Base-by-base conservation (phyloP, 2,329 filamentous ascomycete genomes). In the Xylariaceae sp. region DNA sequence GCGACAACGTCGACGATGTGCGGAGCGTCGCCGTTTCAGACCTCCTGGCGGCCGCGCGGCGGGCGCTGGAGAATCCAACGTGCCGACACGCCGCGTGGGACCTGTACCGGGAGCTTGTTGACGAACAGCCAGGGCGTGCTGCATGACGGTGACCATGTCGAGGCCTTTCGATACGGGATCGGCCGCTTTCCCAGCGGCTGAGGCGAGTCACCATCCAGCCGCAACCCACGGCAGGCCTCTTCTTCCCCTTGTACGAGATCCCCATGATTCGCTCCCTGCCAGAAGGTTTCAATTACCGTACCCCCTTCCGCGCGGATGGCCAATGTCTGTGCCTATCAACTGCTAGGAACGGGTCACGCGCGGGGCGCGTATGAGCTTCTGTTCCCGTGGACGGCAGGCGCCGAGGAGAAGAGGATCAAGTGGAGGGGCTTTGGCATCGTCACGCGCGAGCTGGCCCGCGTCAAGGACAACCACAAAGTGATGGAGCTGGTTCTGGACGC, bases 211-310 rank as follows among this genome's bases (percentile, higher is more conserved):
- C 49, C 0, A 36, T 68, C 10, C 65, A 64, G 3, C 57, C 56
- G 5, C 57, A 59, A 2, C 47, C 59, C 1, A 63, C 67, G 39
- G 59, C 59, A 0, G 44, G 48, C 27, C 36, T 56, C 0, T 53
- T 56, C n/a, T 31, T 36, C 1, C 64, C 63, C 1, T 36, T 55
- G 0, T 66, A 67, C 31, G 39, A 59, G 14, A 67, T 64, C 0
- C 64, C 64, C 1, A 61, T 60, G 45, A 60, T 64, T 19, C 59
- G 61, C 5, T 50, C 53, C 3, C 55, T 67, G 10, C 60, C 61
- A 0, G 29, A 37, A 2, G 57, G 58, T 4, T 62, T 67, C 23
- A 57, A 57, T 16, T 64, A 66, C 36, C 56, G 57, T 1, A 43
- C 60, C 8, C 21, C n/a, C 21, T 23, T 23, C 53, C 58, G 2